A percentile compares a stretch with the other conserved stretches of the same genome.
These are phyloP conservation scores for Mycocentrospora acerina DNA, from an alignment of 2,329 filamentous ascomycete genomes.

Conservation along the genomic window DNA sequence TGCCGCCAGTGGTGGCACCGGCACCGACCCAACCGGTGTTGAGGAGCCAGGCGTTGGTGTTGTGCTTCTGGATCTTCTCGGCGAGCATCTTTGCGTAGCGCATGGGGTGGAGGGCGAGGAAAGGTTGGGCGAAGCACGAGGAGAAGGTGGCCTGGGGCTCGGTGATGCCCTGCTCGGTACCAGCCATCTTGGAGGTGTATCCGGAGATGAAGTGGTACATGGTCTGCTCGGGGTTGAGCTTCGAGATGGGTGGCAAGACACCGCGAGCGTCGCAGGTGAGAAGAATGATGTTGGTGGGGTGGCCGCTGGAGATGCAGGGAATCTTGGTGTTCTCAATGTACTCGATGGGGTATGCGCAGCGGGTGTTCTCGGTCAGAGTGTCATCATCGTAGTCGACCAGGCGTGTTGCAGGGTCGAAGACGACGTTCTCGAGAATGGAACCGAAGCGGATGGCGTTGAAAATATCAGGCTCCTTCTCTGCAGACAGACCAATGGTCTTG, in stretches of 20 bases:
- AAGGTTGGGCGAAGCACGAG: constrained; percentile 98
- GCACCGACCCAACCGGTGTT: constrained; percentile 98
- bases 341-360: constrained; percentile 98
- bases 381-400: constrained; percentile 93
- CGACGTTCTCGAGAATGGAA: constrained; percentile 96
- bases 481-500: constrained; percentile 96
- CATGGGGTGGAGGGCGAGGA: constrained; percentile 98
- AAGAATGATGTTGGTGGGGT: constrained; percentile 97
- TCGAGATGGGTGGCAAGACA: constrained; percentile 96
- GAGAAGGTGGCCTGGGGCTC: constrained; percentile 99
- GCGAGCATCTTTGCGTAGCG: constrained; percentile 98
- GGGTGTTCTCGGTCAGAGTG: constrained; percentile 96
- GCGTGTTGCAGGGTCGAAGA: constrained; percentile 89
- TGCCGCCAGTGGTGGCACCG: constrained; percentile 84
- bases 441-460: constrained; percentile 94
- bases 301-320: constrained; percentile 81
- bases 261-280: constrained; percentile 97
- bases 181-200: constrained; percentile 99
- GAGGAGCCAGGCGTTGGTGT: constrained; percentile 95
- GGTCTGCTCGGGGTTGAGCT: constrained; percentile 89
- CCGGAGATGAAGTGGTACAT: constrained; percentile 99
- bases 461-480: constrained; percentile 99
- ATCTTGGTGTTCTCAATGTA: constrained; percentile 99
- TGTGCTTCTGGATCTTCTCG: constrained; percentile 94
- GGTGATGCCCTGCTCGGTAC: constrained; percentile 93